phyloP scores from a whole-genome alignment of 2,329 filamentous ascomycete species.

The Colletotrichum graminicola region DNA sequence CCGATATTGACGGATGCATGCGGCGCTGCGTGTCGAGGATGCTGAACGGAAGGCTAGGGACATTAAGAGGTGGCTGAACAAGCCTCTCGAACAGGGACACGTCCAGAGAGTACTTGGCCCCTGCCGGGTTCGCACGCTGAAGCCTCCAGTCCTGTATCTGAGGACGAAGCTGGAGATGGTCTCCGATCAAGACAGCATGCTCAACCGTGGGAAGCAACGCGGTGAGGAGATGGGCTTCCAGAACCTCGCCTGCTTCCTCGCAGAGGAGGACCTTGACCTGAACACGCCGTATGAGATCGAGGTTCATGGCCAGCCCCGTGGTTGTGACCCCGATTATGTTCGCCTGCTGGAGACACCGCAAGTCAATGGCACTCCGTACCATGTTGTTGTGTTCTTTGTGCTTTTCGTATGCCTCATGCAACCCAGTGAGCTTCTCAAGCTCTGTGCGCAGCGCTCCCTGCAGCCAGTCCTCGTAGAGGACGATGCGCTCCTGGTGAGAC shows the following conservation, averaged over 20 bases:
- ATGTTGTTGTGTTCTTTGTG: constrained; percentile 38
- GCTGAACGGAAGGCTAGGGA: constrained; percentile 48
- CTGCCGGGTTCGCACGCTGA: constrained; percentile 61
- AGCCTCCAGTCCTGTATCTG: constrained; percentile 68
- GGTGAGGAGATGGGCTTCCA: constrained; percentile 73
- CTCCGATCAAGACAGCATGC: constrained; percentile 73
- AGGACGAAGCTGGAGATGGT: constrained; percentile 72
- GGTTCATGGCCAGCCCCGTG: constrained; percentile 66
- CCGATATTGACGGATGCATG: constrained; percentile 74
- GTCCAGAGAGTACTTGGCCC: constrained; percentile 66
- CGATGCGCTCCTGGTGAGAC: background rate
- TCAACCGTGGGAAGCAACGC: constrained; percentile 70
- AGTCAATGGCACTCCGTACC: constrained; percentile 50
- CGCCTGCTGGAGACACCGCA: constrained; percentile 54
- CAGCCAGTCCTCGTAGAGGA: constrained; percentile 42
- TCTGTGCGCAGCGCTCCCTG: constrained; percentile 9
- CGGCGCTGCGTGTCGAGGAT: constrained; percentile 70
- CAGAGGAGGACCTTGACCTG: constrained; percentile 70
- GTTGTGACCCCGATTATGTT: constrained; percentile 71
- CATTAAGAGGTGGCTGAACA: constrained; percentile 48
- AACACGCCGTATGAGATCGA: constrained; percentile 62
- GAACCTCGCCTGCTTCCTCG: constrained; percentile 77
- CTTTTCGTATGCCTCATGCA: constrained; percentile 8
- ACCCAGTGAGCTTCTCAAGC: background rate
- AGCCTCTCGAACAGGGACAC: constrained; percentile 73